Conservation (phyloP, 2,329 filamentous ascomycete species). For the Epichloe baconii region DNA sequence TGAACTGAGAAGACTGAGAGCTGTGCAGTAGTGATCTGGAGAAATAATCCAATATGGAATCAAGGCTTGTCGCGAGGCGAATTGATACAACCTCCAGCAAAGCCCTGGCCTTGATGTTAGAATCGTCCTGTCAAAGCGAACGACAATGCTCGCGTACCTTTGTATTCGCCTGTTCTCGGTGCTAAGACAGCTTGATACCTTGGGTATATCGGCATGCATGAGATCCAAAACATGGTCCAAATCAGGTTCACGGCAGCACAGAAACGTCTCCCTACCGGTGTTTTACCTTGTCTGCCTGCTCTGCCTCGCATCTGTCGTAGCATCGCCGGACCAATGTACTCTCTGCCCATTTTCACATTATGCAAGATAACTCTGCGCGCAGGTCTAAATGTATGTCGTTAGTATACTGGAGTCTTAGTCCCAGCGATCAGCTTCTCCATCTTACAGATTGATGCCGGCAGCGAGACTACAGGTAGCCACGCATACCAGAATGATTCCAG, state of each 20-base stretch:
- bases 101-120: slow-evolving; percentile 32
- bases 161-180: slow-evolving; percentile 56
- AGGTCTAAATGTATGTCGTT: slow-evolving; percentile 21
- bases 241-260: slow-evolving; percentile 58
- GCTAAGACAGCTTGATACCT: slow-evolving; percentile 53
- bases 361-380: slow-evolving; percentile 65
- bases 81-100: slow-evolving; percentile 59
- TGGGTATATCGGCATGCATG: slow-evolving; percentile 59
- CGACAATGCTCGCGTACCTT: slow-evolving; percentile 27
- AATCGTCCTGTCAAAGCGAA: background rate
- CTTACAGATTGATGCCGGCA: slow-evolving; percentile 63
- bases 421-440: background rate
- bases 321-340: slow-evolving; percentile 67
- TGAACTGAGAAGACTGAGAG: slow-evolving; percentile 34
- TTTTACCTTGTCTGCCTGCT: slow-evolving; percentile 66
- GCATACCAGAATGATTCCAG: slow-evolving; percentile 53
- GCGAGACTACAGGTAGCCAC: slow-evolving; percentile 69
- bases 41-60: slow-evolving; percentile 55
- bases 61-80: slow-evolving; percentile 50
- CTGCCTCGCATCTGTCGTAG: slow-evolving; percentile 70
- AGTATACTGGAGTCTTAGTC: background rate
- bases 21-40: slow-evolving; percentile 52
- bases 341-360: slow-evolving; percentile 61
- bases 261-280: slow-evolving; percentile 62
- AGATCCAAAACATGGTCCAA: slow-evolving; percentile 57